These are phyloP conservation scores for Solanum etuberosum DNA, from an alignment of 257 asterid species.

Conservation along the genomic window DNA sequence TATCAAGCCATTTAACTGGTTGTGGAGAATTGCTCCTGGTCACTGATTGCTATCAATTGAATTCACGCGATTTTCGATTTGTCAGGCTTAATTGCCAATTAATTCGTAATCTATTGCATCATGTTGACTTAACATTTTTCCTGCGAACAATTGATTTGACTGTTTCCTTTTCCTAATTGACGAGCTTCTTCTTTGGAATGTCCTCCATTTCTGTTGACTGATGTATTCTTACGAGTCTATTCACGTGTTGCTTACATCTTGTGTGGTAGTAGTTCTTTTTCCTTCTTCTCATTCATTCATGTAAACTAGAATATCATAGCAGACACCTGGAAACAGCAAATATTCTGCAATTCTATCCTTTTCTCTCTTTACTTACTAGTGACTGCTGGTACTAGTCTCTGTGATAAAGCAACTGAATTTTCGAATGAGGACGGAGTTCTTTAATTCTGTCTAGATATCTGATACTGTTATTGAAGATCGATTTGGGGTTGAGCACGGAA, in stretches of 20 bases:
- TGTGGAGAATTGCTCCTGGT: neutral
- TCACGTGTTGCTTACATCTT: neutral
- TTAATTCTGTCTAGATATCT: constrained; percentile 59
- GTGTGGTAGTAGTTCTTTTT: neutral
- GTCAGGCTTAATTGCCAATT: neutral
- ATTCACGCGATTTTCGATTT: neutral
- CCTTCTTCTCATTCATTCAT: neutral
- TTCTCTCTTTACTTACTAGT: neutral
- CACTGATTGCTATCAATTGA: neutral
- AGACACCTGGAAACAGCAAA: neutral
- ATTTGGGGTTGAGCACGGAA: constrained; percentile 94
- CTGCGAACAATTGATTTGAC: neutral
- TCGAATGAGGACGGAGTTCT: constrained; percentile 11
- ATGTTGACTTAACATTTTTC: neutral
- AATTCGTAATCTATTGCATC: neutral
- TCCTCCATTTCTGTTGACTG: neutral
- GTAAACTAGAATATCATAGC: neutral
- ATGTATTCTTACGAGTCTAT: neutral
- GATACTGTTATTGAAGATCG: constrained; percentile 99
- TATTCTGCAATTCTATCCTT: neutral
- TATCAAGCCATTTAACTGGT: neutral
- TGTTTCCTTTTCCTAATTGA: neutral
- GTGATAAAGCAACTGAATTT: neutral
- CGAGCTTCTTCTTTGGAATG: neutral
- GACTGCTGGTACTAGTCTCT: neutral